These are phyloP conservation scores for Acacia pycnantha DNA, from an alignment of 331 rosid genomes.

Conservation along the genomic window DNA sequence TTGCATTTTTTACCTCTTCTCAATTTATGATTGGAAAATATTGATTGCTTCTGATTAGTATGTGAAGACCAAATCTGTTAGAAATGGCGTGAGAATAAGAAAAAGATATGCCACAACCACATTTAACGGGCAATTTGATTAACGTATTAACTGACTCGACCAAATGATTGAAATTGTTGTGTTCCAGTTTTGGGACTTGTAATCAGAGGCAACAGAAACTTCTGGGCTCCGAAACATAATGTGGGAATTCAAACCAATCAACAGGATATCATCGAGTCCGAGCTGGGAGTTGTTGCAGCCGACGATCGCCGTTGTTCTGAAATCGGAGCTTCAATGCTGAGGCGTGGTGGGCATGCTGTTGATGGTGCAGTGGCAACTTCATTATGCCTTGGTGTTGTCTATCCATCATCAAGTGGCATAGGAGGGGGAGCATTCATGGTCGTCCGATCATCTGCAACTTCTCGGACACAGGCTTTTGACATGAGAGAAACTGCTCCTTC, in stretches of 20 bases:
- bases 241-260: conserved; percentile 11
- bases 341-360: conserved; percentile 90
- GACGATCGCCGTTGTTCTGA: conserved; percentile 90
- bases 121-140: not conserved
- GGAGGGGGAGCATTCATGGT: conserved; percentile 95
- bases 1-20: not conserved
- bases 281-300: conserved; percentile 81
- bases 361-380: conserved; percentile 94
- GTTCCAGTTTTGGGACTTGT: conserved; percentile 50
- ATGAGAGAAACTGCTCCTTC: conserved; percentile 92
- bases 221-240: conserved; percentile 31
- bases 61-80: not conserved
- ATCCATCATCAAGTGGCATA: conserved; percentile 74
- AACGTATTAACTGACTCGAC: not conserved
- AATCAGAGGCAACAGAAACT: conserved; percentile 32
- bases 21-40: not conserved
- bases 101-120: not conserved
- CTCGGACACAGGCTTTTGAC: conserved; percentile 65
- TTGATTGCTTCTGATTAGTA: not conserved
- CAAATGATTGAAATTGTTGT: conserved; percentile 8
- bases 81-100: not conserved
- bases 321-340: conserved; percentile 73
- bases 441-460: conserved; percentile 62
- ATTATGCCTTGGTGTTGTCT: conserved; percentile 82
- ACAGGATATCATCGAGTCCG: conserved; percentile 53